Evolutionary conservation across 179 eudicot species (phyloP), one percentile per base, ranked within the genome.

Genomic region (Pouteria campechiana): DNA sequence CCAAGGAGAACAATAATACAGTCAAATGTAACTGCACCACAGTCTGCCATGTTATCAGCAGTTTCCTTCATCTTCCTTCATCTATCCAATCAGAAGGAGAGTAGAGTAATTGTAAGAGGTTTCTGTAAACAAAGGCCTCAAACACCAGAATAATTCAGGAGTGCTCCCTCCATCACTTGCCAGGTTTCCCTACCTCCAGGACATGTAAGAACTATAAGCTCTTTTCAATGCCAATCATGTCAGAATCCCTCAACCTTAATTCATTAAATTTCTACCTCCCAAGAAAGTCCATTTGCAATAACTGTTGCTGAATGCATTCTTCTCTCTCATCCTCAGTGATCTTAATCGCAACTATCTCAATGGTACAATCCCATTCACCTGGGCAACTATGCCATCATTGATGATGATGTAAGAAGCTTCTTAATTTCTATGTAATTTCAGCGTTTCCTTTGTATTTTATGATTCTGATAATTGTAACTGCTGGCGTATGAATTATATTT

Each of bases 311-410:
- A 37, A 23, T 27, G 3, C 7, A 36, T 16, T 20, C 6, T 8
- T 36, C 0, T 25, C 21, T 8, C 18, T 22, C 5, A 2, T 49
- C 50, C 54, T 54, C 51, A 83, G 94, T 57, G 90, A 83, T 74
- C 66, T 83, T 39, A 79, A 85, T 17, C 80, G 71, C 55, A 83
- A 80, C 60, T 68, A 63, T 67, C 77, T 83, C 46, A 65, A 57
- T 54, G 94, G 94, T 41, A 65, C 75, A 34, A 71, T 83, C 41
- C 94, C 94, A n/a, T 25, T 19, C 23, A 80, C 68, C 48, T 83
- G 94, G 94, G 75, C 78, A 52, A 55, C 74, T 34, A 32, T 48
- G 60, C 47, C n/a, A n/a, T n/a, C n/a, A n/a, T n/a, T n/a, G n/a
- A n/a, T n/a, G n/a, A n/a, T n/a, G n/a, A n/a, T n/a, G n/a, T n/a